Base-by-base conservation (phyloP, 371 early-diverging fungal genomes). In the Actinomortierella ambigua region DNA sequence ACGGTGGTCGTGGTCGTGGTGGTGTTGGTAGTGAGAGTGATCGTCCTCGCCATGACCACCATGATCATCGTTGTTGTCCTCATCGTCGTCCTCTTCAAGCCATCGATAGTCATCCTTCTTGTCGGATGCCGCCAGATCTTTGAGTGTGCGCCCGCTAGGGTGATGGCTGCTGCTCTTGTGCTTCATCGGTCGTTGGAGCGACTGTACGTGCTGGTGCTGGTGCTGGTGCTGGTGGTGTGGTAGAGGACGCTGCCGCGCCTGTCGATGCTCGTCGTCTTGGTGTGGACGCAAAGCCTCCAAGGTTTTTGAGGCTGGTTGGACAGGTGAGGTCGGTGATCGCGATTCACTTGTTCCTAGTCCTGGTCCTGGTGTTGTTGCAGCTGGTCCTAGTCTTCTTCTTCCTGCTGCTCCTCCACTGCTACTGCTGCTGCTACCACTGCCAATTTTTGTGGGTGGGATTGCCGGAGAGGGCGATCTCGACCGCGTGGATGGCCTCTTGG, bases 291-390 rank as follows among this genome's bases (percentile, higher is more conserved):
- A 39, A 46, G 51, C 34, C 29, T 65, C 55, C 34, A 70, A 65
- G 11, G 65, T 65, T 23, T 55, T 61, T 2, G 70, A 70, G 1
- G 70, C 47, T 7, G 59, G 61, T 11, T 61, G 29, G 11, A 41
- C 29, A 27, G 70, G 70, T n/a, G 70, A 70, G 8, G 70, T 48
- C 9, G 70, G 70, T n/a, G 70, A 70, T 24, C 62, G 48, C 13
- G 61, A 53, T 23, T 34, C 34, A n/a, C n/a, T n/a, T n/a, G n/a
- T n/a, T n/a, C n/a, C n/a, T n/a, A n/a, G n/a, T n/a, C n/a, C n/a
- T n/a, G n/a, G n/a, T n/a, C n/a, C n/a, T n/a, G n/a, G n/a, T n/a
- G n/a, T n/a, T n/a, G n/a, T n/a, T n/a, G n/a, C n/a, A n/a, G n/a
- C n/a, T n/a, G n/a, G n/a, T n/a, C n/a, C n/a, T n/a, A n/a, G n/a